A percentile compares a stretch with the other conserved stretches of the same genome.
Conservation (phyloP, 108 stramenopile species). For the Nitzschia sp. region DNA sequence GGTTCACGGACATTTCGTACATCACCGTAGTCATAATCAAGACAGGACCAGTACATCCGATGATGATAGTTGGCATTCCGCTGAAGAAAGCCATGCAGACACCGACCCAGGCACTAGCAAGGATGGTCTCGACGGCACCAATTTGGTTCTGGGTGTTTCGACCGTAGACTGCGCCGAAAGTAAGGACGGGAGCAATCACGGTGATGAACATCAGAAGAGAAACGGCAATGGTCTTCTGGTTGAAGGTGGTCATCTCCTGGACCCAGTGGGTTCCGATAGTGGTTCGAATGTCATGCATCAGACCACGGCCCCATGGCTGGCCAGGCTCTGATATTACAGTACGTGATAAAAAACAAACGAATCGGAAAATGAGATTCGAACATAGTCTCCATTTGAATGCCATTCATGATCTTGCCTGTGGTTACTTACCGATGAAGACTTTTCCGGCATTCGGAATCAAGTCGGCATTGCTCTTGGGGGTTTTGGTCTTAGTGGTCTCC, state of each 20-base stretch:
- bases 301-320: slow-evolving; percentile 39
- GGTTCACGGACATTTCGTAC: slow-evolving; percentile 30
- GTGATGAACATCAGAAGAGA: slow-evolving; percentile 77
- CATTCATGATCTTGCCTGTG: too few relatives aligned
- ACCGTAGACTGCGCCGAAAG: slow-evolving; percentile 40
- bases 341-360: too few relatives aligned
- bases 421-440: neutral
- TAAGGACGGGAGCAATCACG: slow-evolving; percentile 74
- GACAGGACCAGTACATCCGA: slow-evolving; percentile 55
- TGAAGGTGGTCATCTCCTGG: slow-evolving; percentile 52
- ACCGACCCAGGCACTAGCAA: slow-evolving; percentile 48
- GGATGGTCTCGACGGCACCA: slow-evolving; percentile 52
- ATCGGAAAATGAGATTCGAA: too few relatives aligned
- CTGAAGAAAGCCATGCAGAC: slow-evolving; percentile 38
- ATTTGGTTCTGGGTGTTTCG: slow-evolving; percentile 59
- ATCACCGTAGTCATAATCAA: slow-evolving; percentile 40
- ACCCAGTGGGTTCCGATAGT: slow-evolving; percentile 39
- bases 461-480: neutral
- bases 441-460: neutral
- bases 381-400: too few relatives aligned
- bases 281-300: slow-evolving; percentile 32
- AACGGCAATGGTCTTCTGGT: slow-evolving; percentile 50
- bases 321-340: too few relatives aligned
- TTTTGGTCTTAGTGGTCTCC: neutral
- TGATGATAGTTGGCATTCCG: slow-evolving; percentile 47